Percentiles rank a stretch among this genome's conserved stretches.
These are phyloP conservation scores for Venturia aucupariae DNA, from an alignment of 2,329 filamentous ascomycete genomes.

Conservation along the genomic window DNA sequence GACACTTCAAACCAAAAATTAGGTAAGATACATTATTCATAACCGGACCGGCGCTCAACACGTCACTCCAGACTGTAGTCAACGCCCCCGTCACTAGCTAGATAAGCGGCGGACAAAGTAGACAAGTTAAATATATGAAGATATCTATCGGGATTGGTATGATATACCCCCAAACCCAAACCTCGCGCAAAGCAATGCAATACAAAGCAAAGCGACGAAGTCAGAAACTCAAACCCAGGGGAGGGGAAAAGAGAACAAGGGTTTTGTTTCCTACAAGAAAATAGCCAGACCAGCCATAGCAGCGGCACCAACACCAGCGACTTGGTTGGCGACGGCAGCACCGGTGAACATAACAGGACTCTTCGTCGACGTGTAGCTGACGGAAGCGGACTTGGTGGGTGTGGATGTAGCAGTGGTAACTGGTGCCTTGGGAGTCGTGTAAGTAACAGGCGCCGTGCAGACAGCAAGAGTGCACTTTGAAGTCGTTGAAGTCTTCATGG, in stretches of 20 bases:
- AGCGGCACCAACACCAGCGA: not conserved
- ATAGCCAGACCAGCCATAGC: not conserved
- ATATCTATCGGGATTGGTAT: no score
- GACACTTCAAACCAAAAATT: no score
- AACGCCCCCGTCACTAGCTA: no score
- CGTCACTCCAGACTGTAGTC: no score
- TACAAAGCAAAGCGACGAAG: not conserved
- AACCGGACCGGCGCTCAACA: no score
- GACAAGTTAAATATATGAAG: no score
- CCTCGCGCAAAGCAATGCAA: no score
- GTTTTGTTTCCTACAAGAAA: slow-evolving; percentile 3
- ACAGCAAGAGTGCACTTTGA: no score
- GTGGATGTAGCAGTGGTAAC: not conserved
- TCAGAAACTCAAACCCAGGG: not conserved
- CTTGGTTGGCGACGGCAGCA: slow-evolving; percentile 3
- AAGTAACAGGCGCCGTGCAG: not conserved
- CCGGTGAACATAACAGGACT: not conserved
- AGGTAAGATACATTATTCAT: no score
- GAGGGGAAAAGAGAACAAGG: not conserved
- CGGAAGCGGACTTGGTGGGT: not conserved
- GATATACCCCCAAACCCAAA: no score
- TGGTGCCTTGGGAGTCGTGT: not conserved
- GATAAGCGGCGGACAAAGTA: no score
- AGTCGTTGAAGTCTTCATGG: not conserved
- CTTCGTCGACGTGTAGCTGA: not conserved